Base-by-base conservation (phyloP, 768 basidiomycete species). In the Rhodotorula paludigena region DNA sequence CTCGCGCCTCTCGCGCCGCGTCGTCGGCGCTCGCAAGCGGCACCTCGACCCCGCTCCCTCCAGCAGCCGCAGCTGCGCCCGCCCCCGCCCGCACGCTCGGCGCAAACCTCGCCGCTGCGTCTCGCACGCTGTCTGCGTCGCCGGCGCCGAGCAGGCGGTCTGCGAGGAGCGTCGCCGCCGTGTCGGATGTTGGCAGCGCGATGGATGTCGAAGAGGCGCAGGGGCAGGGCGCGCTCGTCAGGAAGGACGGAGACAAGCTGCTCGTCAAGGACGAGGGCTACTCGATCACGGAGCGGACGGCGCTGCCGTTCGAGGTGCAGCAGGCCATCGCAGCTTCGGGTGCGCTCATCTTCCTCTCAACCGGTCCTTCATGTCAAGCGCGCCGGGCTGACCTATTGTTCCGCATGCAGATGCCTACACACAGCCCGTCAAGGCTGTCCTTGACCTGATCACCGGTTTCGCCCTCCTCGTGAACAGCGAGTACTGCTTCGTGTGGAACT, bases 401-500 rank as follows among this genome's bases (percentile, higher is more conserved):
- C 14, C 25, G 35, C 1, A n/a, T 15, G 10, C 42, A 69, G 70
- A 71, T 38, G 42, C 55, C 8, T 71, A 72, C 52, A 62, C 61
- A 5, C 64, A 64, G 42, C 66, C 66, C 0, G 68, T 67, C 47
- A 53, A 71, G 41, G 69, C 64, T 0, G 49, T 57, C 3, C 57
- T 78, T 4, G 77, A 78, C 62, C 57, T 70, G 1, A 35, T 56
- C 28, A 75, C 77, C 3, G 78, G 78, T 3, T 79, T 77, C 48
- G 78, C 77, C 0, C 67, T 76, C 35, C 74, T 79, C 28, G 62
- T 75, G 9, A 75, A 66, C 25, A 51, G 71, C 5, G 64, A 66
- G 32, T 45, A 48, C 30, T 77, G 77, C 57, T 76, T 75, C 41
- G 76, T 77, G 3, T 79, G 78, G 78, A 79, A 79, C 61, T 78